Percentiles rank a stretch among this genome's conserved stretches.
Conservation (phyloP, 192 early-diverging fungal species). For the Glomus cerebriforme region DNA sequence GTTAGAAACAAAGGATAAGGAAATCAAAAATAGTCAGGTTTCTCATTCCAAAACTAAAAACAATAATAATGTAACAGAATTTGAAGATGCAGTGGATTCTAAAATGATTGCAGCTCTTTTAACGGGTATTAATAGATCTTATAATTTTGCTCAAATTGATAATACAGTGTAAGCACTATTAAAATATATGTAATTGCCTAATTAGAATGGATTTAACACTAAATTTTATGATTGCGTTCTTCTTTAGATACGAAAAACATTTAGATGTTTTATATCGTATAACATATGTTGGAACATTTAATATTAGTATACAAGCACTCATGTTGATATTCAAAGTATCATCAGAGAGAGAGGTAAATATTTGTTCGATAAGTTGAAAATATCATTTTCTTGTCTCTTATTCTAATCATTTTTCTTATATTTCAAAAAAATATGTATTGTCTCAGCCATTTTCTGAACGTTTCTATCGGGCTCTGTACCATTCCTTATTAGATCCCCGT, state of each 20-base stretch:
- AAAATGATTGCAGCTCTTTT: constrained; percentile 91
- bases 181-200: not conserved
- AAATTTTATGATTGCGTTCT: constrained; percentile 6
- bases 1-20: constrained; percentile 54
- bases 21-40: constrained; percentile 42
- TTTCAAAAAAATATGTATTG: constrained; percentile 30
- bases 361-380: not conserved
- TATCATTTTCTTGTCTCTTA: not conserved
- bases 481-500: constrained; percentile 82
- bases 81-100: constrained; percentile 65
- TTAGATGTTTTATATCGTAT: constrained; percentile 91
- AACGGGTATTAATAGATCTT: constrained; percentile 94
- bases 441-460: constrained; percentile 68
- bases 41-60: constrained; percentile 41
- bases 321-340: constrained; percentile 84
- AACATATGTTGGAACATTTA: constrained; percentile 87
- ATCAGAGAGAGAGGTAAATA: constrained; percentile 33
- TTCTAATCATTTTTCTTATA: constrained; percentile 33
- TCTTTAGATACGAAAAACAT: constrained; percentile 70
- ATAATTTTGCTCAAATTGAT: constrained; percentile 85
- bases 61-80: constrained; percentile 48
- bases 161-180: constrained; percentile 58
- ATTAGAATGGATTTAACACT: not conserved
- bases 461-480: constrained; percentile 91
- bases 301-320: constrained; percentile 91